phyloP scores from a whole-genome alignment of 1,284 basidiomycete species.

The Fomitopsis schrenkii region DNA sequence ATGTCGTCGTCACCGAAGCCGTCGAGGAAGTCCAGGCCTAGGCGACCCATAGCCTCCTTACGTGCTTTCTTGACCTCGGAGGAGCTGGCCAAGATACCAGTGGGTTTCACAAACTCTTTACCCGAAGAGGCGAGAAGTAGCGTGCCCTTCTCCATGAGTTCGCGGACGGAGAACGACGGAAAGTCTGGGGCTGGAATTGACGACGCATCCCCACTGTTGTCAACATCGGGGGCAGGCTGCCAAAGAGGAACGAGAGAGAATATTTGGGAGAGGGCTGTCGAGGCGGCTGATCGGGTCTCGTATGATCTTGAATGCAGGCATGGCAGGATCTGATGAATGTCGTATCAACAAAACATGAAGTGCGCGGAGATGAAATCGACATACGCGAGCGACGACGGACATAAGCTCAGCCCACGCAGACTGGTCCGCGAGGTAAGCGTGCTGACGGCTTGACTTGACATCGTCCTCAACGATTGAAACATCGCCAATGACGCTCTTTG shows the following conservation, averaged over 20 bases:
- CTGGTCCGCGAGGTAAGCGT: slow-evolving; percentile 56
- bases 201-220: slow-evolving; percentile 19
- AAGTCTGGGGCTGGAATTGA: slow-evolving; percentile 50
- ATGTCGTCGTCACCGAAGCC: slow-evolving; percentile 65
- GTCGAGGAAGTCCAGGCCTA: slow-evolving; percentile 81
- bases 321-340: slow-evolving; percentile 66
- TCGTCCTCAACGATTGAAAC: slow-evolving; percentile 78
- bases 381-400: slow-evolving; percentile 76
- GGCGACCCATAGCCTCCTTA: slow-evolving; percentile 76
- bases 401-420: slow-evolving; percentile 79
- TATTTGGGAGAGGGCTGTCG: slow-evolving; percentile 82
- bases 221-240: slow-evolving; percentile 50
- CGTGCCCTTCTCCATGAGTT: slow-evolving; percentile 71
- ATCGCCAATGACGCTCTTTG: slow-evolving; percentile 76
- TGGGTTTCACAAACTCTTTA: slow-evolving; percentile 76
- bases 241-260: slow-evolving; percentile 82
- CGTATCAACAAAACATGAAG: background rate
- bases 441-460: slow-evolving; percentile 57
- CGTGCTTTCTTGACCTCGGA: slow-evolving; percentile 78
- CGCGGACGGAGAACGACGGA: slow-evolving; percentile 69
- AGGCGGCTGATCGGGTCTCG: slow-evolving; percentile 84
- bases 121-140: slow-evolving; percentile 84
- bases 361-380: slow-evolving; percentile 16
- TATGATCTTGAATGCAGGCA: slow-evolving; percentile 84
- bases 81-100: slow-evolving; percentile 63